Base-by-base conservation (phyloP, 345 rosid species). In the Mallotus nudiflorus region DNA sequence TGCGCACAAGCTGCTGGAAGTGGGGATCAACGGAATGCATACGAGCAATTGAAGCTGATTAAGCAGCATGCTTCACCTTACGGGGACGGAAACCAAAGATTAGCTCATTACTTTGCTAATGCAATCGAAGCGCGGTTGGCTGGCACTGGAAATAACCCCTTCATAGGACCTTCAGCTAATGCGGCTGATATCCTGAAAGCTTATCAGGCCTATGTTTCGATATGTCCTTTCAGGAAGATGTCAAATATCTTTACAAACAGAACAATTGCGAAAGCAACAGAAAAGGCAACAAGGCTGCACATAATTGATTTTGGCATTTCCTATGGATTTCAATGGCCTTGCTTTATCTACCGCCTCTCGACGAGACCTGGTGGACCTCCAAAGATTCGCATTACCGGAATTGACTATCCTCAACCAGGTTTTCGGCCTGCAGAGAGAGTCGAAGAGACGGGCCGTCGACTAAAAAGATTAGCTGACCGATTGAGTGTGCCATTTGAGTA, bases 291-390 rank as follows among this genome's bases (percentile, higher is more conserved):
- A 31, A 79, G 75, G 68, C 78, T 88, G 33, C 92, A 88, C 69
- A 79, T 88, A n/a, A n/a, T n/a, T n/a, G n/a, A n/a, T n/a, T n/a
- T n/a, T n/a, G n/a, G n/a, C n/a, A n/a, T n/a, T n/a, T 65, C 72
- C 27, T 85, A 88, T 58, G 90, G 88, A 50, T 84, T 88, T 59
- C 92, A 84, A 27, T 88, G 92, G 92, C 89, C 92, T 59, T 76
- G 84, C 78, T 72, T 88, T 57, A 84, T 88, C 44, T 67, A 74
- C 10, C 85, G 68, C 31, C 86, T 84, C 67, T 82, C 92, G 16
- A 64, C 81, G 28, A 75, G 80, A 65, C 70, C 62, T n/a, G 77
- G 79, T 19, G 92, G 92, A 55, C 82, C 90, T 54, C 92, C 86
- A 16, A 82, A 50, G 64, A 67, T 88, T 57, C 77, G 82, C 40